phyloP scores from a whole-genome alignment of 2,329 filamentous ascomycete genomes.

The Akanthomyces lecanii region DNA sequence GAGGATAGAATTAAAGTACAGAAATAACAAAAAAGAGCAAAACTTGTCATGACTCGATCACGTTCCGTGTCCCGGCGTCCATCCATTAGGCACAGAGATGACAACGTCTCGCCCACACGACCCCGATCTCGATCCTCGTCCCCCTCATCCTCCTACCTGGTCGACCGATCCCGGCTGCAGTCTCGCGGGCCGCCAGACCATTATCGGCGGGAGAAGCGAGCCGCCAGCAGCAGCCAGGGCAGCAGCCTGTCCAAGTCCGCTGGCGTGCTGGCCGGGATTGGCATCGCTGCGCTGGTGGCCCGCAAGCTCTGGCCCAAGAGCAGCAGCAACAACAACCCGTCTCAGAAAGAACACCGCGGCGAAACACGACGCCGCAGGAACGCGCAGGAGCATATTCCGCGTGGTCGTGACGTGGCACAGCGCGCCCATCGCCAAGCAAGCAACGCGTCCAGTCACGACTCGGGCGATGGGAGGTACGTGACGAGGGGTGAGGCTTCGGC shows the following conservation, averaged over 20 bases:
- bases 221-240: neutral
- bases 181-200: neutral
- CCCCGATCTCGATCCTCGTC: neutral
- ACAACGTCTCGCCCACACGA: constrained; percentile 9
- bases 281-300: constrained; percentile 32
- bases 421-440: neutral
- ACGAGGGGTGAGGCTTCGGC: neutral
- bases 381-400: neutral
- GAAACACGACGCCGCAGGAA: neutral
- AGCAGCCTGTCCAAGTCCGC: constrained; percentile 24
- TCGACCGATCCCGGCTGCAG: neutral
- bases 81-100: neutral
- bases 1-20: neutral
- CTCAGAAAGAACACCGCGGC: neutral
- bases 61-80: constrained; percentile 15
- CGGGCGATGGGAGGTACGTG: neutral
- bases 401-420: neutral
- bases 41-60: constrained; percentile 13
- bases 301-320: constrained; percentile 35
- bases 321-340: neutral
- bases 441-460: neutral
- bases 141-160: neutral
- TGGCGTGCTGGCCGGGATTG: constrained; percentile 32
- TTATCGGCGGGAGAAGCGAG: neutral
- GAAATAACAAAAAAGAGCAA: neutral